These are phyloP conservation scores for Sporothrix protearum DNA, from an alignment of 2,329 filamentous ascomycete species.

Conservation along the genomic window DNA sequence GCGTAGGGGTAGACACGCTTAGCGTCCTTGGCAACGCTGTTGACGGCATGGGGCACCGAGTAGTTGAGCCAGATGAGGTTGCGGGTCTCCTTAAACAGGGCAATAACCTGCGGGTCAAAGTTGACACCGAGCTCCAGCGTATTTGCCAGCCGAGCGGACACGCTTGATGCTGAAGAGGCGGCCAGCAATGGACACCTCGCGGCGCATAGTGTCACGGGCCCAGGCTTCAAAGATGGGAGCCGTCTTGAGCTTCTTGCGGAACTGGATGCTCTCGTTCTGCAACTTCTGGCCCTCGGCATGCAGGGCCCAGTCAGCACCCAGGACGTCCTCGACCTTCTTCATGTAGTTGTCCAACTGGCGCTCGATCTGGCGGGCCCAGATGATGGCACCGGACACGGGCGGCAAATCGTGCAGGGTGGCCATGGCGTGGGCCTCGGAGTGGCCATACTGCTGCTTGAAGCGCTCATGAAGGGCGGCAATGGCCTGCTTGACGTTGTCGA, in stretches of 20 bases:
- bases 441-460: slow-evolving; percentile 98
- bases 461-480: slow-evolving; percentile 91
- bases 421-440: slow-evolving; percentile 98
- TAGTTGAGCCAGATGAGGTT: slow-evolving; percentile 95
- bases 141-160: slow-evolving; percentile 88
- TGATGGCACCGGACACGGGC: slow-evolving; percentile 93
- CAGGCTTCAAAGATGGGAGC: slow-evolving; percentile 92
- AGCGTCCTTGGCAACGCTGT: slow-evolving; percentile 96
- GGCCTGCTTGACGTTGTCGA: slow-evolving; percentile 96
- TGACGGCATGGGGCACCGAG: slow-evolving; percentile 88
- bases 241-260: slow-evolving; percentile 94
- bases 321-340: slow-evolving; percentile 97
- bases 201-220: slow-evolving; percentile 82
- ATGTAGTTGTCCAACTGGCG: slow-evolving; percentile 94
- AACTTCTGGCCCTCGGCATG: slow-evolving; percentile 95
- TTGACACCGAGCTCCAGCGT: slow-evolving; percentile 86
- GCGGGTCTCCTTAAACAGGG: slow-evolving; percentile 95
- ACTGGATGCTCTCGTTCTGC: slow-evolving; percentile 84
- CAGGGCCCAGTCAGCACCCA: slow-evolving; percentile 90
- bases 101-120: slow-evolving; percentile 95
- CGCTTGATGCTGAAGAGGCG: slow-evolving; percentile 86
- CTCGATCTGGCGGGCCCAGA: slow-evolving; percentile 97
- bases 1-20: slow-evolving; percentile 97
- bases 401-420: slow-evolving; percentile 93
- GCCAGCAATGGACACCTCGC: slow-evolving; percentile 87